These are phyloP conservation scores for Suhomyces coccinellae DNA, from an alignment of 1,139 yeast genomes.

Conservation along the genomic window DNA sequence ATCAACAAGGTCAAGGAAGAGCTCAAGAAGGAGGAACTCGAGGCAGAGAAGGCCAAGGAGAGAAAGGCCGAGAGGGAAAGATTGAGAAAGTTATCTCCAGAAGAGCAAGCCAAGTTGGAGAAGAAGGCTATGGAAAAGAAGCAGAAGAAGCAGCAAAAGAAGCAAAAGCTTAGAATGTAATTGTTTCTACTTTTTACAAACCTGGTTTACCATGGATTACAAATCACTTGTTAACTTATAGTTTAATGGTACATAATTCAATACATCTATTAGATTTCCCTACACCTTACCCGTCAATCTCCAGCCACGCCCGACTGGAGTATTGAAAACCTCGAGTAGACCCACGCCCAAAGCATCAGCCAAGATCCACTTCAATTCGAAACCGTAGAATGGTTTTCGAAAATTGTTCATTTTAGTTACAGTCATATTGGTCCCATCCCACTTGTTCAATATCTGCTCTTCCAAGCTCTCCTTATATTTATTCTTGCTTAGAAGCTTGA, in stretches of 20 bases:
- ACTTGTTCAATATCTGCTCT: slow-evolving; percentile 45
- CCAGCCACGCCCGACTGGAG: slow-evolving; percentile 76
- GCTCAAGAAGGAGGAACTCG: slow-evolving; percentile 64
- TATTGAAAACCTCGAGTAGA: slow-evolving; percentile 59
- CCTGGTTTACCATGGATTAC: too few relatives aligned
- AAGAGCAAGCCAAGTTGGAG: slow-evolving; percentile 73
- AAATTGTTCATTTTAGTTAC: slow-evolving; percentile 44
- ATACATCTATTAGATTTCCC: neutral
- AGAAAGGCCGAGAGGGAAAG: slow-evolving; percentile 61
- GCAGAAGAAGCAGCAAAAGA: slow-evolving; percentile 44
- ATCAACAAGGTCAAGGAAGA: slow-evolving; percentile 60
- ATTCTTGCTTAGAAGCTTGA: slow-evolving; percentile 40
- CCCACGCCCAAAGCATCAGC: slow-evolving; percentile 74
- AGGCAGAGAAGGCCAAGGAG: slow-evolving; percentile 67
- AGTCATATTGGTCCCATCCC: slow-evolving; percentile 42
- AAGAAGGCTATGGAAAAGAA: slow-evolving; percentile 55
- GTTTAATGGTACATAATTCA: neutral
- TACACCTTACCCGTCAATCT: slow-evolving; percentile 53
- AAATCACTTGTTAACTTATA: neutral
- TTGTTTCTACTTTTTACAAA: neutral
- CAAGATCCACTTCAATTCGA: slow-evolving; percentile 60
- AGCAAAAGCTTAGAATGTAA: slow-evolving; percentile 42
- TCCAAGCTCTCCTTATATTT: slow-evolving; percentile 58
- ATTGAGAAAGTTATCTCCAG: slow-evolving; percentile 59
- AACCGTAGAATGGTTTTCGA: slow-evolving; percentile 60